A percentile compares a stretch with the other conserved stretches of the same genome.
These are phyloP conservation scores for Phragmites australis DNA, from an alignment of 176 grass and related monocot species.

Conservation along the genomic window DNA sequence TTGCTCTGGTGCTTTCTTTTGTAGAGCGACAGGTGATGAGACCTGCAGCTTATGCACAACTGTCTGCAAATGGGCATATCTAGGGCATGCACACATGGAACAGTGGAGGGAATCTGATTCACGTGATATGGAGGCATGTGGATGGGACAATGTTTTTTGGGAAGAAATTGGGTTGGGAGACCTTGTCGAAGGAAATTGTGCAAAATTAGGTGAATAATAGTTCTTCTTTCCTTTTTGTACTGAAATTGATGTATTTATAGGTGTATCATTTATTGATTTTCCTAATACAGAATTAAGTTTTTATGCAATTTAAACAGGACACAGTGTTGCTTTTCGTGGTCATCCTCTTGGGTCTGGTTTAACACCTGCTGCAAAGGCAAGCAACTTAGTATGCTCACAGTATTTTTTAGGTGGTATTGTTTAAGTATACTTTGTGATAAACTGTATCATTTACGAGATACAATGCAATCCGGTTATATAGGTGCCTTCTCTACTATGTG, in stretches of 20 bases:
- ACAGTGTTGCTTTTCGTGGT: constrained; percentile 94
- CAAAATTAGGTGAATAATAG: constrained; percentile 71
- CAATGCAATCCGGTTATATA: constrained; percentile 11
- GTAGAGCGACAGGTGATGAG: constrained; percentile 91
- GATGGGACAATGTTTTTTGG: constrained; percentile 96
- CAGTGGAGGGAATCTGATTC: constrained; percentile 68
- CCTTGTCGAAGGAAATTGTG: constrained; percentile 72
- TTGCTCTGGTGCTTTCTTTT: constrained; percentile 37
- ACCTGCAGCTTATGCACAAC: constrained; percentile 95
- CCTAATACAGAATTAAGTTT: constrained; percentile 13
- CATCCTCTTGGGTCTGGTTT: constrained; percentile 96
- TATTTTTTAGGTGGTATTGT: not conserved
- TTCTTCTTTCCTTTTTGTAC: constrained; percentile 19
- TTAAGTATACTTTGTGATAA: constrained; percentile 33
- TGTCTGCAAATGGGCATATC: constrained; percentile 96
- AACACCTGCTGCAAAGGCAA: constrained; percentile 87
- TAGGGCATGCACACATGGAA: constrained; percentile 88
- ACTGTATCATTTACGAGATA: not conserved
- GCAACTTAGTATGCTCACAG: constrained; percentile 41
- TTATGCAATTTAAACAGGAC: constrained; percentile 58
- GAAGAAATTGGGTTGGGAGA: constrained; percentile 94
- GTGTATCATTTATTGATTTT: constrained; percentile 16
- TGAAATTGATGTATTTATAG: constrained; percentile 5
- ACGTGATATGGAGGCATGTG: constrained; percentile 82
- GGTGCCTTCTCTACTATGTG: constrained; percentile 15